Base-by-base conservation (phyloP, 352 stramenopile species). In the Globisporangium takayamanum region DNA sequence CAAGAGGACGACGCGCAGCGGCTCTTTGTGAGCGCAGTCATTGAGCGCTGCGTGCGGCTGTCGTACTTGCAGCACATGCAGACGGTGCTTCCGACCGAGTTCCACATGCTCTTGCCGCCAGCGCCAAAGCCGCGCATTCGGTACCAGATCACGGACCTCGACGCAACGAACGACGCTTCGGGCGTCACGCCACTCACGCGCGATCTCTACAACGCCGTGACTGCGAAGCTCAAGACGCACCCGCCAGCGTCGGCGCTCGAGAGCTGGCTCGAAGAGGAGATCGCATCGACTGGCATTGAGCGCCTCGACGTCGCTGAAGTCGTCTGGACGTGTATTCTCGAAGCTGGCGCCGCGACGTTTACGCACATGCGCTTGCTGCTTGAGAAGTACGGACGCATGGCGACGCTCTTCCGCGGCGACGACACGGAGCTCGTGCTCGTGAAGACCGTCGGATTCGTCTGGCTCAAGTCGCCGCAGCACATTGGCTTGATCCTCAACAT, bases 31-130 rank as follows among this genome's bases (percentile, higher is more conserved):
- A 90, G 82, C 50, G 74, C 80, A 18, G 85, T 95, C 16, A 87
- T 93, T 26, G 85, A 95, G 52, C 81, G 82, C 18, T 93, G 83
- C 57, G 85, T 95, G 36, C 83, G 85, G 20, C 67, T 95, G 18
- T 92, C 82, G 42, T 95, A 95, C 53, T 50, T 89, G 39, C 78
- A 95, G 68, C 77, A 92, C 59, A 93, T 95, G 83, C 81, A 93
- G 50, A 77, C 69, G 1, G 73, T 74, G 18, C 70, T 95, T 22
- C 83, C 85, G 16, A 68, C 59, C 50, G 81, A 88, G 30, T 89
- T 95, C 60, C 85, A 95, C 63, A 73, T 76, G 60, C 67, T 95
- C 26, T 60, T 95, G 18, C 85, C 85, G 11, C 85, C 85, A 33
- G 72, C 74, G 18, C 82, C 84, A 5, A 80, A 87, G 59, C 79